Conservation (phyloP, 495 filamentous ascomycete species). For the Penicillium coprophilum region DNA sequence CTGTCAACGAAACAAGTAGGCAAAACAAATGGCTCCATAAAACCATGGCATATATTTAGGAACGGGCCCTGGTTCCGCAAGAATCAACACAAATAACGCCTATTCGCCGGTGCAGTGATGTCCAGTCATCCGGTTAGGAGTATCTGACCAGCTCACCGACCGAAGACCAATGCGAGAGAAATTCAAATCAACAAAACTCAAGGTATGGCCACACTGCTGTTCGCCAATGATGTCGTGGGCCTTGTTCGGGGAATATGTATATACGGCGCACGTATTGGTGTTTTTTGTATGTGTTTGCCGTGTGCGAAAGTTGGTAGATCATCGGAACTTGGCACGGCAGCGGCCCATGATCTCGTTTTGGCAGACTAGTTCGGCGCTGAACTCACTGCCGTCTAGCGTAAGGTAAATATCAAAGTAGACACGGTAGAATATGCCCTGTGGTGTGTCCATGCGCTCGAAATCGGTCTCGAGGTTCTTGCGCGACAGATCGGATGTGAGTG, state of each 20-base stretch:
- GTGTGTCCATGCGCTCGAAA: slow-evolving; percentile 99
- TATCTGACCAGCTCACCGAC: background rate
- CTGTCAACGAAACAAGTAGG: slow-evolving; percentile 15
- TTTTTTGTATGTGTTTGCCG: slow-evolving; percentile 8
- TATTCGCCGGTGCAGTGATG: slow-evolving; percentile 26
- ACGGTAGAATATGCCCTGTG: slow-evolving; percentile 96
- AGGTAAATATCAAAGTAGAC: slow-evolving; percentile 82
- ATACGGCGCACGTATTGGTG: slow-evolving; percentile 9
- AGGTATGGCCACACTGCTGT: background rate
- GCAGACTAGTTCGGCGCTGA: slow-evolving; percentile 96
- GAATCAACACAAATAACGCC: slow-evolving; percentile 27
- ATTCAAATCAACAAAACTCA: slow-evolving; percentile 6
- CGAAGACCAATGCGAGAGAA: background rate
- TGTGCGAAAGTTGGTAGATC: slow-evolving; percentile 14
- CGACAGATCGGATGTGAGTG: slow-evolving; percentile 92
- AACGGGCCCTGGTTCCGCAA: slow-evolving; percentile 11
- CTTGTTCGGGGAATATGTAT: background rate
- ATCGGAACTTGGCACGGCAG: slow-evolving; percentile 82
- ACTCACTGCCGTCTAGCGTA: slow-evolving; percentile 94
- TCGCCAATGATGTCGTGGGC: background rate
- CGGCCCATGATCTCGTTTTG: slow-evolving; percentile 99
- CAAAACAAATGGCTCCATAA: slow-evolving; percentile 5
- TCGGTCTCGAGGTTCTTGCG: slow-evolving; percentile 99
- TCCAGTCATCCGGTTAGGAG: slow-evolving; percentile 1
- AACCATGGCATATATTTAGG: slow-evolving; percentile 16